Base-by-base conservation (phyloP, 805 yeast genomes). In the Metschnikowia corniflorae region DNA sequence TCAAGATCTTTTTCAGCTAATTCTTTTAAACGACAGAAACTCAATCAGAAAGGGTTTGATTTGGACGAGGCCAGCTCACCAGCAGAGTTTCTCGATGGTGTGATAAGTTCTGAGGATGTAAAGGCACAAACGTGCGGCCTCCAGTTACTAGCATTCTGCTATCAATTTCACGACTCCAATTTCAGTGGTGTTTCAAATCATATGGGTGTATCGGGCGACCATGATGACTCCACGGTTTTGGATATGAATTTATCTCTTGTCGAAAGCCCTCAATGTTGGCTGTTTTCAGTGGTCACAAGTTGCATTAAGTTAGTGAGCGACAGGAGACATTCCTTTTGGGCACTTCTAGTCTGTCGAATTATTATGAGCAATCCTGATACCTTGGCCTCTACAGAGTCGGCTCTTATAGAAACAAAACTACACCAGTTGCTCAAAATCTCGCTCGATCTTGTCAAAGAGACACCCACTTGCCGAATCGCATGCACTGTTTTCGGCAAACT, bases 401-500 rank as follows among this genome's bases (percentile, higher is more conserved):
- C n/a, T n/a, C n/a, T n/a, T n/a, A n/a, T n/a, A n/a, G n/a, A n/a
- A n/a, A n/a, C n/a, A n/a, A n/a, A n/a, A n/a, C n/a, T 40, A 5
- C 36, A 35, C 20, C 66, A 55, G 33, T 23, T 63, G 4, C 31
- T 69, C 24, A 68, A 65, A 30, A 46, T 63, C 20, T 42, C 66
- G 15, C 46, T 73, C 5, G 68, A 64, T 13, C 47, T 60, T 35
- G 33, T 73, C 17, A 71, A 68, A 29, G 54, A 55, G 16, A 51
- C 45, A 8, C 35, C 37, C 2, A 39, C 58, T 5, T 51, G 55
- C 16, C 44, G 37, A 4, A 34, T 56, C 6, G 53, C 77, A 0
- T 65, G 73, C 35, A 47, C 49, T 20, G 33, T 68, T n/a, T 44
- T 68, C 13, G 15, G 27, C 6, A 16, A 28, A 8, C 15, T 61